Conservation (phyloP, 192 early-diverging fungal species). For the Tieghemiomyces parasiticus region DNA sequence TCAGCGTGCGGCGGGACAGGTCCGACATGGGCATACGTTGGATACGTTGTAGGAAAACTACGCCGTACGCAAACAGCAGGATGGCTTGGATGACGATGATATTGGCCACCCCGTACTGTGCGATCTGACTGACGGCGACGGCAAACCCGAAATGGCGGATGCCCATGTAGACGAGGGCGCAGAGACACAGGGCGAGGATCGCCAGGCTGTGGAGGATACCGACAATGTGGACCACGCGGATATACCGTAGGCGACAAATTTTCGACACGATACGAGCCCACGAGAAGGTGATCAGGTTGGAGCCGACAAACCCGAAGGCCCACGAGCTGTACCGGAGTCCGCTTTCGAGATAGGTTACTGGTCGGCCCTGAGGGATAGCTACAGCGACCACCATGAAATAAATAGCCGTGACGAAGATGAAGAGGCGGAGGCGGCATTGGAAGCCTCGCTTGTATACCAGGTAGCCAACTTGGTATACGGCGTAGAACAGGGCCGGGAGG, state of each 20-base stretch:
- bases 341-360: background rate
- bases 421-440: background rate
- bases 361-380: background rate
- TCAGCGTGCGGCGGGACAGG: background rate
- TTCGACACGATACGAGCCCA: background rate
- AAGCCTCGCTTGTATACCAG: background rate
- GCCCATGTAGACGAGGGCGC: background rate
- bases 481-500: background rate
- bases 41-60: background rate
- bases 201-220: background rate
- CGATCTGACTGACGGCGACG: background rate
- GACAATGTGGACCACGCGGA: background rate
- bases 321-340: conserved; percentile 1
- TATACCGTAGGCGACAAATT: background rate
- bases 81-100: background rate
- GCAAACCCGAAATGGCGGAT: background rate
- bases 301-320: background rate
- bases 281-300: background rate
- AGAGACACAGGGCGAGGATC: background rate
- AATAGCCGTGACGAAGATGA: background rate
- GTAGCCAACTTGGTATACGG: conserved; percentile 2
- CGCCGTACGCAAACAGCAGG: background rate
- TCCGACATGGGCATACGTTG: background rate
- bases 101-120: background rate
- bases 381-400: conserved; percentile 6